Percentiles rank a stretch among this genome's conserved stretches.
phyloP scores from a whole-genome alignment of 2,329 filamentous ascomycete species.

The Sordariomycetes sp. region DNA sequence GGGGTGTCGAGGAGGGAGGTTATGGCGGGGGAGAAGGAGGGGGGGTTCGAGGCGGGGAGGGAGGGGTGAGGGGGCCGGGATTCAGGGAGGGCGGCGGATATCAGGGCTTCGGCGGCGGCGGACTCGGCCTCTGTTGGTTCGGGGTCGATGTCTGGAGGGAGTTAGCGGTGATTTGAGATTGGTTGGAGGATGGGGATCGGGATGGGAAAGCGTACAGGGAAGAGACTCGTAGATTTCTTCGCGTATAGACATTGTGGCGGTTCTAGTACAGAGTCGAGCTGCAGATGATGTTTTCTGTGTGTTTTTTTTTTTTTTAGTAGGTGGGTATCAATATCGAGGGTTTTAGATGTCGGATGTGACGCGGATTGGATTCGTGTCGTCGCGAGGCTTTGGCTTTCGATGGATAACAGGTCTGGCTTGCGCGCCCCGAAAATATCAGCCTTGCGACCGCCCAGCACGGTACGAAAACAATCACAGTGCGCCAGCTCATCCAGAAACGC shows the following conservation, averaged over 20 bases:
- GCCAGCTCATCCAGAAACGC: not conserved
- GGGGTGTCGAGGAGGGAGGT: slow-evolving; percentile 43
- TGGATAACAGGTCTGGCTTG: not conserved
- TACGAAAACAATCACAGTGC: not conserved
- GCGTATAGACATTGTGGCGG: slow-evolving; percentile 13
- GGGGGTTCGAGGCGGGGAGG: slow-evolving; percentile 31
- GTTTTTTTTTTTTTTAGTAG: not conserved
- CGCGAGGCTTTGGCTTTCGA: not conserved
- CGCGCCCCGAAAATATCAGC: not conserved
- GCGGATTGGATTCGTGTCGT: not conserved
- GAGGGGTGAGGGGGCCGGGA: slow-evolving; percentile 37
- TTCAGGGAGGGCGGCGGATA: slow-evolving; percentile 48
- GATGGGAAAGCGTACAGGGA: slow-evolving; percentile 46
- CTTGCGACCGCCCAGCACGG: not conserved
- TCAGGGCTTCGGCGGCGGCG: slow-evolving; percentile 53
- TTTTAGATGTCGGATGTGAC: not conserved
- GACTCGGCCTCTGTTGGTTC: slow-evolving; percentile 52
- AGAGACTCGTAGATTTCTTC: slow-evolving; percentile 58
- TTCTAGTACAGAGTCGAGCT: not conserved
- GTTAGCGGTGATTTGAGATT: slow-evolving; percentile 6
- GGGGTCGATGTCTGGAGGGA: slow-evolving; percentile 62
- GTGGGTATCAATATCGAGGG: not conserved
- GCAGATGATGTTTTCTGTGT: not conserved
- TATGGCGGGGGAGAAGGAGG: slow-evolving; percentile 53
- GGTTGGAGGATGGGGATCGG: too few relatives aligned